phyloP scores from a whole-genome alignment of 768 basidiomycete genomes.

The Rickenella mellea region DNA sequence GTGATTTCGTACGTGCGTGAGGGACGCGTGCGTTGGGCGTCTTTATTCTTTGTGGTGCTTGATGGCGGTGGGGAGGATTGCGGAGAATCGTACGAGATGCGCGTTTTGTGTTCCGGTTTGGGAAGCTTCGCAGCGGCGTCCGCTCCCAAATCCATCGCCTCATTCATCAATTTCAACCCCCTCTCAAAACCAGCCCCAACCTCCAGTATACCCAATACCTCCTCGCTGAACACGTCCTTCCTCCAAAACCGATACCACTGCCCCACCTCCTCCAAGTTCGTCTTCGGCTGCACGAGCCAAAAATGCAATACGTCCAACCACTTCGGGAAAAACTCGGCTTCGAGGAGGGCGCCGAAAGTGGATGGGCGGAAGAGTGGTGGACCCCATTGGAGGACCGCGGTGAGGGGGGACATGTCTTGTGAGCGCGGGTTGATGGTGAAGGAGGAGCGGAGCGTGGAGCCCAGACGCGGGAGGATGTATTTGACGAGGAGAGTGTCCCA shows the following conservation, averaged over 20 bases:
- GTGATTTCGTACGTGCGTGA: conserved; percentile 73
- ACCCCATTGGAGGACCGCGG: conserved; percentile 71
- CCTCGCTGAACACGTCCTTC: conserved; percentile 53
- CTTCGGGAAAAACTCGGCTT: conserved; percentile 92
- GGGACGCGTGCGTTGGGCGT: conserved; percentile 26
- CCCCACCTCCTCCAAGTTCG: conserved; percentile 86
- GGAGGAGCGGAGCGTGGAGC: conserved; percentile 68
- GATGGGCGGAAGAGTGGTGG: conserved; percentile 62
- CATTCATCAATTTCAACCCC: conserved; percentile 90
- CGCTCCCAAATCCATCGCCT: conserved; percentile 79
- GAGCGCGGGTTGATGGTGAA: conserved; percentile 87
- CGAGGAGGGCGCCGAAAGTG: conserved; percentile 75
- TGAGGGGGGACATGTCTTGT: conserved; percentile 80
- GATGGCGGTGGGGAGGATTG: conserved; percentile 19
- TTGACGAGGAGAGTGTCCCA: conserved; percentile 92
- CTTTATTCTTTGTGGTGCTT: conserved; percentile 23
- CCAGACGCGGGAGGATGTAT: conserved; percentile 87
- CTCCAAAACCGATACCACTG: conserved; percentile 95
- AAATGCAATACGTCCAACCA: conserved; percentile 88
- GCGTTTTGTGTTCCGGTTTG: conserved; percentile 54
- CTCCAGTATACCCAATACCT: conserved; percentile 53
- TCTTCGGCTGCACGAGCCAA: conserved; percentile 86
- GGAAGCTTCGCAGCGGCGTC: conserved; percentile 59
- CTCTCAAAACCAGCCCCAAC: conserved; percentile 76
- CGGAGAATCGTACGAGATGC: conserved; percentile 33